These are phyloP conservation scores for Colletotrichum echinochloae DNA, from an alignment of 2,329 filamentous ascomycete genomes.

Conservation along the genomic window DNA sequence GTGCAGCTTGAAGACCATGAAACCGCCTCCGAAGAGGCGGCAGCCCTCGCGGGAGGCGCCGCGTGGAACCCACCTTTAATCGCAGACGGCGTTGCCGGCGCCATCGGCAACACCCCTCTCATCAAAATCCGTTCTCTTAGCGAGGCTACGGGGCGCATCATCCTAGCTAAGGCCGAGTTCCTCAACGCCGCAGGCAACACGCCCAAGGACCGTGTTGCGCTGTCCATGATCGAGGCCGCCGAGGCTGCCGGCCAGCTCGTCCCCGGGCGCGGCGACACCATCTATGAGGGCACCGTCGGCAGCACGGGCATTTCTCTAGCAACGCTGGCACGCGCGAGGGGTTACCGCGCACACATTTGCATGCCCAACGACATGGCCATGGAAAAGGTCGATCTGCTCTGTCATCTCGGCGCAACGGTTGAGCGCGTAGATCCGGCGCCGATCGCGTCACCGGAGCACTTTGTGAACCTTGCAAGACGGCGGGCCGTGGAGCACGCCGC, in stretches of 20 bases:
- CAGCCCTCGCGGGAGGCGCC: conserved; percentile 41
- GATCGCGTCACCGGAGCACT: conserved; percentile 93
- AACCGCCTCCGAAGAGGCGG: conserved; percentile 45
- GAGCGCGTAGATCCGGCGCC: conserved; percentile 91
- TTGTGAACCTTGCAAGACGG: conserved; percentile 88
- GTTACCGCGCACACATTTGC: conserved; percentile 94
- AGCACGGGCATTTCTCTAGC: conserved; percentile 97
- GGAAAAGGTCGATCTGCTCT: conserved; percentile 90
- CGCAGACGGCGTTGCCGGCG: conserved; percentile 85
- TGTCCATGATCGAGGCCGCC: conserved; percentile 87
- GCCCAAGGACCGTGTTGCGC: conserved; percentile 93
- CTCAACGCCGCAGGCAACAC: conserved; percentile 94
- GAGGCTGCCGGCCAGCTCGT: conserved; percentile 81
- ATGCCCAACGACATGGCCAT: conserved; percentile 93
- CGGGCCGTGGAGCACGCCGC: conserved; percentile 81
- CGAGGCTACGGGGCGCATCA: conserved; percentile 86
- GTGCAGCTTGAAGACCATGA: conserved; percentile 70
- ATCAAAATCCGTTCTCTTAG: conserved; percentile 88
- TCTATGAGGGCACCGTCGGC: conserved; percentile 97
- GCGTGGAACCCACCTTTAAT: conserved; percentile 54
- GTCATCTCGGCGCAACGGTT: conserved; percentile 91
- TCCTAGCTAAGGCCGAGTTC: conserved; percentile 95
- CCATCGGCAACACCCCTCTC: conserved; percentile 93
- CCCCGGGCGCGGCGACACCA: conserved; percentile 87
- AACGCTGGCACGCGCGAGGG: conserved; percentile 85